Percentiles rank a stretch among this genome's conserved stretches.
phyloP scores from a whole-genome alignment of 108 stramenopile genomes.

The Skeletonema potamos region DNA sequence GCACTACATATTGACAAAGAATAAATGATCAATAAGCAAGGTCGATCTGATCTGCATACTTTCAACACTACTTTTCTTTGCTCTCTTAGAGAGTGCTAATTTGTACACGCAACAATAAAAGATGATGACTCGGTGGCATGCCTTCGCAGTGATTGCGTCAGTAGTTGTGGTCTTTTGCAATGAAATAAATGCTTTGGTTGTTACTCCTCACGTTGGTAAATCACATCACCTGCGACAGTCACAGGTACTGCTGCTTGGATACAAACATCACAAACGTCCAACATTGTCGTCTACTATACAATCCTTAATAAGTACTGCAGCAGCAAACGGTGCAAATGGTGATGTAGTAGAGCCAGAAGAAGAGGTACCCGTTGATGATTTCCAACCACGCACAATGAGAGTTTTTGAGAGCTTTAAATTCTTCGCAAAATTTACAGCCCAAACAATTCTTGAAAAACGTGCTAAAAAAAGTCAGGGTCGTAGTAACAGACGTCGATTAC shows the following conservation, averaged over 20 bases:
- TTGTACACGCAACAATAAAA: not conserved
- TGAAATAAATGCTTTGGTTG: not conserved
- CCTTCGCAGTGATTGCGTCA: not conserved
- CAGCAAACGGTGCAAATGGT: not conserved
- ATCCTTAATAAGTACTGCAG: not conserved
- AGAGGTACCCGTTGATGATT: constrained; percentile 3
- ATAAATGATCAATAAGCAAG: not conserved
- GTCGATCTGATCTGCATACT: not conserved
- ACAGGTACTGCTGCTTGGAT: not conserved
- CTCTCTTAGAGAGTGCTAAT: not conserved
- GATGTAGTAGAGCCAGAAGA: not conserved
- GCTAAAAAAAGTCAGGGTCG: not conserved
- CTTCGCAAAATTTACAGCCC: constrained; percentile 27
- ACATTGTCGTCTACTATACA: not conserved
- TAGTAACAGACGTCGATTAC: constrained; percentile 19
- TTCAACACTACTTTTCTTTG: not conserved
- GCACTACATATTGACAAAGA: not conserved
- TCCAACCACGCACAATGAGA: constrained; percentile 42
- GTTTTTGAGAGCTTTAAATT: constrained; percentile 35
- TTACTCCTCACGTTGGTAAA: not conserved
- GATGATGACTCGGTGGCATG: not conserved
- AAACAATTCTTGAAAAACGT: constrained; percentile 31
- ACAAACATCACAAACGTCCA: not conserved
- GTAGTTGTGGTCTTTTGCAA: not conserved
- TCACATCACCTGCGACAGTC: not conserved